Evolutionary conservation across 129 eudicot species (phyloP).

Genomic region (Lactuca saligna): DNA sequence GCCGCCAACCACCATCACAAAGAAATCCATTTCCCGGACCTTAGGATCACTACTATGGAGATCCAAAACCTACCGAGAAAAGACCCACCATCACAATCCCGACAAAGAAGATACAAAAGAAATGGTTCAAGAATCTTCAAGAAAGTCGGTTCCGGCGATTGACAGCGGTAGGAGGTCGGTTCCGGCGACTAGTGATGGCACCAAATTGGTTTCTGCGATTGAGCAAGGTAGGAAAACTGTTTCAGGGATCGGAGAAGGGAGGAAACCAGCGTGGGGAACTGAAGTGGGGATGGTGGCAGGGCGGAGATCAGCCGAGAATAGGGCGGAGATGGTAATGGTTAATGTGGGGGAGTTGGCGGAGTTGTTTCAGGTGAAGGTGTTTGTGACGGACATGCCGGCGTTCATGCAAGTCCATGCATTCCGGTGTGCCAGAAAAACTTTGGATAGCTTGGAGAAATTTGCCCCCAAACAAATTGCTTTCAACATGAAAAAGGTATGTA

Average conservation of each 20-base stretch:
- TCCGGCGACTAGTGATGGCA: neutral
- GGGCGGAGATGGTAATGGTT: slow-evolving; percentile 43
- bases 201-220: slow-evolving; percentile 5
- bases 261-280: slow-evolving; percentile 29
- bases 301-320: slow-evolving; percentile 54
- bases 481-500: slow-evolving; percentile 70
- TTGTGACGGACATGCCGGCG: slow-evolving; percentile 85
- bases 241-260: slow-evolving; percentile 23
- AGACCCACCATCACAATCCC: neutral
- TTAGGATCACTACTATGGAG: slow-evolving; percentile 37
- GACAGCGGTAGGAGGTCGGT: neutral
- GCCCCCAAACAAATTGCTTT: slow-evolving; percentile 61
- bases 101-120: slow-evolving; percentile 30
- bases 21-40: slow-evolving; percentile 29
- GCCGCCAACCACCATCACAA: slow-evolving; percentile 28
- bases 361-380: slow-evolving; percentile 54
- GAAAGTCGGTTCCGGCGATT: slow-evolving; percentile 37
- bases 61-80: slow-evolving; percentile 48
- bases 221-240: slow-evolving; percentile 26
- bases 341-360: slow-evolving; percentile 43
- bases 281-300: slow-evolving; percentile 27
- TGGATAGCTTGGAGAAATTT: slow-evolving; percentile 62
- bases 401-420: slow-evolving; percentile 93
- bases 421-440: slow-evolving; percentile 61
- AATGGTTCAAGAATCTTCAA: slow-evolving; percentile 30